phyloP scores from a whole-genome alignment of 2,329 filamentous ascomycete species.

The Aspergillus alliaceus region DNA sequence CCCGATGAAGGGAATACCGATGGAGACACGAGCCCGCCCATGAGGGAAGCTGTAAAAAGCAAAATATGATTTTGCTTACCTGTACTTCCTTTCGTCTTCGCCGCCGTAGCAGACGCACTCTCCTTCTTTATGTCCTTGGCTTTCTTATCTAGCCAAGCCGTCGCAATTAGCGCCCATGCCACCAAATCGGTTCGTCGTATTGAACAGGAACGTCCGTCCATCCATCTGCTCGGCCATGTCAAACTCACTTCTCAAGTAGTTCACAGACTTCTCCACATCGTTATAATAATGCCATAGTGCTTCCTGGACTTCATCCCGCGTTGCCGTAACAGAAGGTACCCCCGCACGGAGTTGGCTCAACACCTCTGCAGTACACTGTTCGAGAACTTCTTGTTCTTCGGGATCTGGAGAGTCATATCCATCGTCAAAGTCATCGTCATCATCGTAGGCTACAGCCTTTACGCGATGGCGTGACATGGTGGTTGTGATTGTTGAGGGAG shows the following conservation, averaged over 20 bases:
- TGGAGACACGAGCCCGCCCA: slow-evolving; percentile 31
- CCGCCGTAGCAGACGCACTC: slow-evolving; percentile 15
- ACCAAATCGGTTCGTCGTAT: not conserved
- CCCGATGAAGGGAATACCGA: not conserved
- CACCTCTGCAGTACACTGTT: slow-evolving; percentile 66
- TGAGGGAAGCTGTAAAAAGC: slow-evolving; percentile 8
- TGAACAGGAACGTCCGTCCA: not conserved
- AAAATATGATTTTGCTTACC: slow-evolving; percentile 19
- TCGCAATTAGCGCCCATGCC: slow-evolving; percentile 4
- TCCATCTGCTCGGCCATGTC: not conserved
- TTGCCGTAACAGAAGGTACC: slow-evolving; percentile 59
- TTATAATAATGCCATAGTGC: slow-evolving; percentile 96
- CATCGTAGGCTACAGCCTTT: slow-evolving; percentile 45
- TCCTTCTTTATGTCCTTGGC: slow-evolving; percentile 37
- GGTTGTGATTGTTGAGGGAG: slow-evolving; percentile 5
- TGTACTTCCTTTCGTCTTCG: slow-evolving; percentile 24
- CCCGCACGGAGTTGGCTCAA: slow-evolving; percentile 63
- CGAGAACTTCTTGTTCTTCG: slow-evolving; percentile 58
- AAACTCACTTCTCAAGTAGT: slow-evolving; percentile 69
- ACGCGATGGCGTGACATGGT: slow-evolving; percentile 48
- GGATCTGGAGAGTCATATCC: slow-evolving; percentile 43
- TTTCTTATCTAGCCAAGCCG: slow-evolving; percentile 29
- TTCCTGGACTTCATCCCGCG: slow-evolving; percentile 77
- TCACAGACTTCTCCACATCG: slow-evolving; percentile 80
- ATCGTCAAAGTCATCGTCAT: slow-evolving; percentile 44